These are phyloP conservation scores for Epichloe brachyelytri DNA, from an alignment of 2,329 filamentous ascomycete genomes.

Conservation along the genomic window DNA sequence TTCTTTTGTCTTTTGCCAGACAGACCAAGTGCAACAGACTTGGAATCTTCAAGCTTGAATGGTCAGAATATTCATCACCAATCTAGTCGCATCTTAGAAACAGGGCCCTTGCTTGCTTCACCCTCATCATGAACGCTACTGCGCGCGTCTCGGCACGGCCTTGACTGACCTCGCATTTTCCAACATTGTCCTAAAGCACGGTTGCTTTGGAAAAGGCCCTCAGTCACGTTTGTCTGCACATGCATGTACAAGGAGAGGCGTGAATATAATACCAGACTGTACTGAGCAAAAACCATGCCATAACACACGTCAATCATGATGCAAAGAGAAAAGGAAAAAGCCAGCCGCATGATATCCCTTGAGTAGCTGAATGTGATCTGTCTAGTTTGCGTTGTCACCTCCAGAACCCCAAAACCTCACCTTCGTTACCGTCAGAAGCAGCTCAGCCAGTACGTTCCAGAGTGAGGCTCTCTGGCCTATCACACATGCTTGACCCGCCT, in stretches of 20 bases:
- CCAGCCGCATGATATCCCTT: conserved; percentile 25
- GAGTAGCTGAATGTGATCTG: conserved; percentile 23
- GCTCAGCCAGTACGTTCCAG: conserved; percentile 10
- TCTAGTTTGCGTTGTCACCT: conserved; percentile 22
- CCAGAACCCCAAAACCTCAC: conserved; percentile 14
- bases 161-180: background rate
- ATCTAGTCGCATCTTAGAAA: too few relatives aligned
- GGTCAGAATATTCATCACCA: too few relatives aligned
- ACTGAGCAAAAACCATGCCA: conserved; percentile 10
- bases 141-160: too few relatives aligned
- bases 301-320: conserved; percentile 18
- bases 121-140: background rate
- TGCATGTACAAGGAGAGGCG: background rate
- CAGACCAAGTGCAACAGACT: background rate
- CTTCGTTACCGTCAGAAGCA: conserved; percentile 12
- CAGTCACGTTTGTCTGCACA: background rate
- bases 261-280: background rate
- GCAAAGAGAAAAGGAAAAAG: conserved; percentile 17
- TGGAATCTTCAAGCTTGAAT: too few relatives aligned
- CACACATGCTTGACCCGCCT: conserved; percentile 3
- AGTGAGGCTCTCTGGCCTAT: background rate
- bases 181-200: background rate
- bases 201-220: background rate
- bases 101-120: too few relatives aligned
- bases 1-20: too few relatives aligned